Evolutionary conservation across 768 basidiomycete genomes (phyloP).

Genomic region (Boletus reticuloceps): DNA sequence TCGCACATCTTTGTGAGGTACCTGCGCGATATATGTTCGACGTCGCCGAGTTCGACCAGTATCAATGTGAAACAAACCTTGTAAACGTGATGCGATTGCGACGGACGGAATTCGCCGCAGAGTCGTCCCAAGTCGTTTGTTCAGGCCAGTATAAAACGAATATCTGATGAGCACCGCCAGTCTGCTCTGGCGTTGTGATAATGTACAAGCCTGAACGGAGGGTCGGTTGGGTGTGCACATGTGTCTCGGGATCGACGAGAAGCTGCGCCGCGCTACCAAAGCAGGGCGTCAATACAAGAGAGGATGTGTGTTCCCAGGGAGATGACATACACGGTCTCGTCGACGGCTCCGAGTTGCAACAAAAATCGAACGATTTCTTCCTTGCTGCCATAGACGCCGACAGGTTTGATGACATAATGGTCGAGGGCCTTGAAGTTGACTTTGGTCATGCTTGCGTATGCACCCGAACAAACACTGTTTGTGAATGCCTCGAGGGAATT

Average conservation of each 20-base stretch:
- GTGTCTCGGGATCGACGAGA: conserved; percentile 2
- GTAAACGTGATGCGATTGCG: conserved; percentile 61
- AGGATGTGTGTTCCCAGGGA: background rate
- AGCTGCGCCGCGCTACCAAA: background rate
- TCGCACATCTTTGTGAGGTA: no score
- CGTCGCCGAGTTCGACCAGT: no score
- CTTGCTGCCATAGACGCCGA: conserved; percentile 56
- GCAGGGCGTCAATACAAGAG: background rate
- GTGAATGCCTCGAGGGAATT: conserved; percentile 46
- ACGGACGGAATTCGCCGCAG: conserved; percentile 38
- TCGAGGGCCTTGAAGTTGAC: conserved; percentile 47
- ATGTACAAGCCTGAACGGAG: conserved; percentile 26
- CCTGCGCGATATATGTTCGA: no score
- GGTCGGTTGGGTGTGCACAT: conserved; percentile 1
- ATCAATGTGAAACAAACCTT: conserved; percentile 37
- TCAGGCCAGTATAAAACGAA: conserved; percentile 65
- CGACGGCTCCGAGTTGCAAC: conserved; percentile 32
- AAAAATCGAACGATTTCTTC: conserved; percentile 49
- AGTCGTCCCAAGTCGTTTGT: conserved; percentile 28
- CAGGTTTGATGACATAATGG: conserved; percentile 6
- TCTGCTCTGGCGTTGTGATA: conserved; percentile 4
- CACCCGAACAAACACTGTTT: conserved; percentile 46
- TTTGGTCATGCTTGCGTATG: conserved; percentile 48
- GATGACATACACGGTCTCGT: conserved; percentile 38
- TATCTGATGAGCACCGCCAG: conserved; percentile 19